Percentiles rank a stretch among this genome's conserved stretches.
These are phyloP conservation scores for Scutellaria galericulata DNA, from an alignment of 257 asterid genomes.

Conservation along the genomic window DNA sequence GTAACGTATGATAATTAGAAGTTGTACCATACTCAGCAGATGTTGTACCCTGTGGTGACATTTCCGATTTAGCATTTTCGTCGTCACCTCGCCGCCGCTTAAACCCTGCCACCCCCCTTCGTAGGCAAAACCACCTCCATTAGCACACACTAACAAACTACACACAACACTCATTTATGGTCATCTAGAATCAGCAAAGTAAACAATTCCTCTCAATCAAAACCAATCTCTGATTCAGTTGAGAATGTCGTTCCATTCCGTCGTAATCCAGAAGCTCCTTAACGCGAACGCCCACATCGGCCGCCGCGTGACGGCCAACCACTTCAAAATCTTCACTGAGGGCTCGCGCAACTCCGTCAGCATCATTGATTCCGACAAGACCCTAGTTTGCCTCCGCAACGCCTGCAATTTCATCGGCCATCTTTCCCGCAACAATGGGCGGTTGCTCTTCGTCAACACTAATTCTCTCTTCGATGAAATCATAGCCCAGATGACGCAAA, in stretches of 20 bases:
- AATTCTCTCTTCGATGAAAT: conserved; percentile 81
- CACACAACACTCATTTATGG: conserved; percentile 1
- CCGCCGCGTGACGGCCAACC: conserved; percentile 83
- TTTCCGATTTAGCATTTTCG: not conserved
- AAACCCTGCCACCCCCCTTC: conserved; percentile 37
- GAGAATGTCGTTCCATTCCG: conserved; percentile 83
- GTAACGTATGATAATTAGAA: too few relatives aligned
- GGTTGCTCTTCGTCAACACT: conserved; percentile 88
- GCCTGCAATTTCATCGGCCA: conserved; percentile 88
- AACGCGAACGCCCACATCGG: conserved; percentile 86
- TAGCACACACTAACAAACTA: not conserved
- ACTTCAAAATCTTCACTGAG: conserved; percentile 83
- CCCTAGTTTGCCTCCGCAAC: conserved; percentile 82
- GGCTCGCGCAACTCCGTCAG: conserved; percentile 80
- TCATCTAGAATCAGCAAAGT: conserved; percentile 27
- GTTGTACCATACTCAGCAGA: conserved; percentile 9
- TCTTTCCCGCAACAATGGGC: conserved; percentile 67
- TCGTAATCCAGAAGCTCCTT: conserved; percentile 81
- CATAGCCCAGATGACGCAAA: conserved; percentile 65
- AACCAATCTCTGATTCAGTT: conserved; percentile 7
- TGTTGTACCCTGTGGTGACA: conserved; percentile 2
- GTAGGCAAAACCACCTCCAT: conserved; percentile 3
- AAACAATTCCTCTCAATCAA: conserved; percentile 1
- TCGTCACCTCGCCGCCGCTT: conserved; percentile 32
- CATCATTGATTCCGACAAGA: conserved; percentile 82